Base-by-base conservation (phyloP, 2,329 filamentous ascomycete genomes). In the Arthrobotrys musiformis region DNA sequence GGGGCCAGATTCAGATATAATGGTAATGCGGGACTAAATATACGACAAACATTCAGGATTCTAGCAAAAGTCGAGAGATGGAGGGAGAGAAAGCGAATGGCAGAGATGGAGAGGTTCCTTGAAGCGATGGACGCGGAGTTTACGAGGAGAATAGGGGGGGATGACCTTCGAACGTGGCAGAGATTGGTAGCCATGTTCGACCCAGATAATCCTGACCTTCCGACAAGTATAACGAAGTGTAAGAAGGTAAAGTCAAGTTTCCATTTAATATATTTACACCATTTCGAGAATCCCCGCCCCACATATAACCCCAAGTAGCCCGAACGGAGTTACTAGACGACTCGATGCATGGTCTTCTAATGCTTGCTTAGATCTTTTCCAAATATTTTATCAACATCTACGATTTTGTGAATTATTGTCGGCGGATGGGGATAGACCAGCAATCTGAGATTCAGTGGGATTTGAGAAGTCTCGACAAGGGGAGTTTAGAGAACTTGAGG, bases 321-420 rank as follows among this genome's bases (percentile, higher is more conserved):
- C 19, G 2, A 26, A 19, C 11, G 40, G 8, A 3, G 19, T 17
- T 44, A 17, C 40, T 19, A 19, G 19, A 4, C 13, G 17, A 8
- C 13, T 44, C 2, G 22, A 15, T 26, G 2, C 15, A 26, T 48
- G 11, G 24, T 50, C 5, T 40, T 30, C 24, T 15, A 66, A 35
- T 48, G 4, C 26, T 19, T 26, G n/a, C 2, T 46, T 46, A 48
- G 61, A n/a, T 35, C 17, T 42, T 66, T 22, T 17, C 22, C 13
- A 8, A 30, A 50, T 66, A 48, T 35, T 66, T 17, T 40, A 50
- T 66, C 42, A 66, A 66, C n/a, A 66, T 66, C 26, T 64, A 48
- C 35, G 60, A 64, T 24, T 64, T 64, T 50, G 33, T 66, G 42
- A 8, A 66, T n/a, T 66, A 50, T 30, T 66, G 42, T 37, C 61